These are phyloP conservation scores for Phytophthora meadii DNA, from an alignment of 352 stramenopile species.

Conservation along the genomic window DNA sequence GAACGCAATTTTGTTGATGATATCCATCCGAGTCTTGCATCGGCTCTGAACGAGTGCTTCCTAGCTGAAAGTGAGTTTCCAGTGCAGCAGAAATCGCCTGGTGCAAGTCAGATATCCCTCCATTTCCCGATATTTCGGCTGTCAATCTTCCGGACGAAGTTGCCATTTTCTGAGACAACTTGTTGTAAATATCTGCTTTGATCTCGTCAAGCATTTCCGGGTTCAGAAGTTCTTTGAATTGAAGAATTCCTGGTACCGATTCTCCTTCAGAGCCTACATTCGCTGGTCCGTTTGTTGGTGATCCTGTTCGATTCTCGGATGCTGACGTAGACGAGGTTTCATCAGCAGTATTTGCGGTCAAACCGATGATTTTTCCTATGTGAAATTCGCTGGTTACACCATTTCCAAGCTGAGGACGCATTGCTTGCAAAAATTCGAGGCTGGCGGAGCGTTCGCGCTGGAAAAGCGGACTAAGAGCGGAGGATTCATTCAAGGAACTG, in stretches of 20 bases:
- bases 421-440: conserved; percentile 35
- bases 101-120: conserved; percentile 46
- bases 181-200: conserved; percentile 69
- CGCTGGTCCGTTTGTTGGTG: conserved; percentile 5
- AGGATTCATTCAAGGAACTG: conserved; percentile 37
- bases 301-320: conserved; percentile 5
- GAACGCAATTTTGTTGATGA: conserved; percentile 6
- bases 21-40: not conserved
- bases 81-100: conserved; percentile 57
- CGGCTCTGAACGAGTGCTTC: conserved; percentile 35
- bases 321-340: conserved; percentile 3
- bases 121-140: conserved; percentile 8
- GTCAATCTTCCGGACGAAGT: conserved; percentile 5
- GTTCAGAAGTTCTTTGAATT: conserved; percentile 63
- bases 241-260: conserved; percentile 34
- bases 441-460: conserved; percentile 36
- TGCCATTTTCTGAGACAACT: conserved; percentile 51
- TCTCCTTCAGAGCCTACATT: conserved; percentile 5
- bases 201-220: conserved; percentile 59
- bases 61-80: conserved; percentile 57
- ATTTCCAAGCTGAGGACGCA: conserved; percentile 8
- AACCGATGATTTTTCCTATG: not conserved
- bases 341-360: conserved; percentile 1
- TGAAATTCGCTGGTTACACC: not conserved
- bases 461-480: conserved; percentile 31